Evolutionary conservation across 1,284 basidiomycete species (phyloP).

Genomic region (Agaricales sp.): DNA sequence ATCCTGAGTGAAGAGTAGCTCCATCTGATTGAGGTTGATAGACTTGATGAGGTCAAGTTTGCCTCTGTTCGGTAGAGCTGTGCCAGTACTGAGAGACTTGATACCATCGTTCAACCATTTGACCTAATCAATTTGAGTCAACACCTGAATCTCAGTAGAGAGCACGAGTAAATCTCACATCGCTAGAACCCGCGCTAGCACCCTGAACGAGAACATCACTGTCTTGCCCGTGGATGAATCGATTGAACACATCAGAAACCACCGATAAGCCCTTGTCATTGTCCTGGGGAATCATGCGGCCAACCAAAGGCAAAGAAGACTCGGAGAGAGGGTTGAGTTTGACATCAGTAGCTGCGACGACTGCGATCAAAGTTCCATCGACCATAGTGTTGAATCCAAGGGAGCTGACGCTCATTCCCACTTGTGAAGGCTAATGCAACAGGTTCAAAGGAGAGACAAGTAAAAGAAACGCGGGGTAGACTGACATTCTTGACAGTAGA

Average conservation of each 20-base stretch:
- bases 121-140: constrained; percentile 27
- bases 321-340: constrained; percentile 30
- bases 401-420: constrained; percentile 57
- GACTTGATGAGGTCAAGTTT: constrained; percentile 56
- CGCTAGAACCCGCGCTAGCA: constrained; percentile 49
- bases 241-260: constrained; percentile 65
- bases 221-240: constrained; percentile 60
- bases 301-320: constrained; percentile 31
- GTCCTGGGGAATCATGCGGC: constrained; percentile 57
- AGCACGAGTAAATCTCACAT: constrained; percentile 27
- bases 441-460: constrained; percentile 1
- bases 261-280: constrained; percentile 40
- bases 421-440: constrained; percentile 54
- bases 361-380: constrained; percentile 46
- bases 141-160: not conserved
- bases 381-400: constrained; percentile 56
- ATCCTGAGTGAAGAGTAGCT: constrained; percentile 47
- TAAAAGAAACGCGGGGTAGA: constrained; percentile 6
- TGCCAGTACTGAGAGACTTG: constrained; percentile 49
- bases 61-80: constrained; percentile 58
- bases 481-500: constrained; percentile 53
- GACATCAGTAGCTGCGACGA: constrained; percentile 39
- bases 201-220: constrained; percentile 56
- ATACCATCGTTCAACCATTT: constrained; percentile 74
- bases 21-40: constrained; percentile 54